Evolutionary conservation across 164 flowering plant genomes (phyloP), one percentile per base, ranked within the genome.

Genomic region (Tetrastigma voinierianum): DNA sequence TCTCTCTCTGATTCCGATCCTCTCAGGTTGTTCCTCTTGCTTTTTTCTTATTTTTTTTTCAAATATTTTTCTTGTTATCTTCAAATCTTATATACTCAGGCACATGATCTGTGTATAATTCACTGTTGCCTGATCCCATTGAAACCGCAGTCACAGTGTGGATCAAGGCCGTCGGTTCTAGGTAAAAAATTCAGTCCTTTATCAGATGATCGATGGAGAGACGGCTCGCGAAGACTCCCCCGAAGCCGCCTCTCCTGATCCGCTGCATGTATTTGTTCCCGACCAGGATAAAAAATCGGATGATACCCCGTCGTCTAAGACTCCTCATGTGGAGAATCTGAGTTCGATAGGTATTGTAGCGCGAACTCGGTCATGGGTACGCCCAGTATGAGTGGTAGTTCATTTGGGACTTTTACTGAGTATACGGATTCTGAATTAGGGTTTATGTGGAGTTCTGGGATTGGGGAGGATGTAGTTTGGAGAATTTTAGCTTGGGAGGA

Each of bases 341-440:
- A 91, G 73, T 83, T 82, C 51, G 98, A 88, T 43, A 82, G 89
- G 62, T 94, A 91, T 24, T 94, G 95, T 69, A 90, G 96, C 66
- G 95, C 96, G 15, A 86, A 90, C 72, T 94, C 98, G 8, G n/a
- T n/a, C n/a, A 78, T 87, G 80, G 97, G 92, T 3, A 84, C 94
- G 7, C 84, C n/a, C 4, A 90, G 95, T 66, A 21, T 86, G 67
- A 72, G 87, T 61, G n/a, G 82, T 62, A 81, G 91, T 73, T 84
- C 88, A 0, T 19, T n/a, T 11, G 84, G 84, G 9, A 61, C 71
- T 19, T 80, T n/a, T n/a, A n/a, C n/a, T n/a, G n/a, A n/a, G 18
- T 80, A 76, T 53, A n/a, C 72, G 49, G 91, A 87, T 15, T 76
- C 85, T 32, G 96, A 90, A 59, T 76, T 82, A n/a, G 89, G 85